phyloP scores from a whole-genome alignment of 108 stramenopile genomes.

The Chaetoceros muelleri region DNA sequence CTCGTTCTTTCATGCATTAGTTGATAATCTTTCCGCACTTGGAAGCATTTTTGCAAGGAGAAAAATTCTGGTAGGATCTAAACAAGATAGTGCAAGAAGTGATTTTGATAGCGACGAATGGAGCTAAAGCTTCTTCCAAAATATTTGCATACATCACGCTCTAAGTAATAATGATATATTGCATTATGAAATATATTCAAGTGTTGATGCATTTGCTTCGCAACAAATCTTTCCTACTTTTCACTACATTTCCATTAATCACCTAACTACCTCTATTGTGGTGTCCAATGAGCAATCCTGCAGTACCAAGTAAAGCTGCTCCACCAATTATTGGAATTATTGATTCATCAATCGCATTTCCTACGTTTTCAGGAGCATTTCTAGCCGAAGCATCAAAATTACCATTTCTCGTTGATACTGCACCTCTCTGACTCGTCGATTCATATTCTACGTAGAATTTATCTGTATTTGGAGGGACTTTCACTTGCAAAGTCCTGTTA shows the following conservation, averaged over 20 bases:
- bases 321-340: background rate
- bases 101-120: background rate
- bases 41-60: background rate
- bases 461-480: background rate
- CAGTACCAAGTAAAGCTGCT: background rate
- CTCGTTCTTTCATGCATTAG: too few species aligned
- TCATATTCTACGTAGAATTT: too few species aligned
- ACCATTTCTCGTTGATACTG: background rate
- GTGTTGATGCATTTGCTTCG: too few species aligned
- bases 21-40: background rate
- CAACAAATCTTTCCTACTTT: too few species aligned
- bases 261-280: too few species aligned
- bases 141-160: background rate
- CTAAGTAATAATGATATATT: too few species aligned
- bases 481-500: background rate
- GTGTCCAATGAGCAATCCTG: background rate
- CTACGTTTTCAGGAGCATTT: background rate
- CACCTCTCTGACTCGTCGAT: too few species aligned
- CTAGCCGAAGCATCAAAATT: background rate
- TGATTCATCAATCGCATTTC: background rate
- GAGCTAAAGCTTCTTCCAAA: background rate
- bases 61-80: background rate
- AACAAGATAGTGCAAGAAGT: background rate
- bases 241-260: too few species aligned
- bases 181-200: too few species aligned